Percentiles rank a stretch among this genome's conserved stretches.
These are phyloP conservation scores for Orbilia ellipsospora DNA, from an alignment of 2,329 filamentous ascomycete genomes.

Conservation along the genomic window DNA sequence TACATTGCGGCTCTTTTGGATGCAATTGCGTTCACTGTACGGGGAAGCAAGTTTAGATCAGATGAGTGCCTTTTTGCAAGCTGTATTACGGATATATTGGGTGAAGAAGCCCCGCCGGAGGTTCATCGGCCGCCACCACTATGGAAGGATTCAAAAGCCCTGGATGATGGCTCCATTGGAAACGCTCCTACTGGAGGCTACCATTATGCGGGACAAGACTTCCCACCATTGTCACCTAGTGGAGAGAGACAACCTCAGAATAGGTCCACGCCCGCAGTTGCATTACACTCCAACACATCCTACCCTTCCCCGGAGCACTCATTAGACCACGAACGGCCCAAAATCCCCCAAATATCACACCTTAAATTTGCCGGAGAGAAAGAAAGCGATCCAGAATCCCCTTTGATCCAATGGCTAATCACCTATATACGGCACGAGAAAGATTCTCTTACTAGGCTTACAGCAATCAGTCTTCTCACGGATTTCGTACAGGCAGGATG, in stretches of 20 bases:
- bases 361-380: conserved; percentile 46
- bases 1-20: conserved; percentile 78
- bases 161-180: conserved; percentile 27
- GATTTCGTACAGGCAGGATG: conserved; percentile 76
- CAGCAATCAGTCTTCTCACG: conserved; percentile 76
- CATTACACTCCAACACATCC: conserved; percentile 14
- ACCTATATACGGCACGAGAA: conserved; percentile 69
- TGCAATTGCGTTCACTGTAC: conserved; percentile 79
- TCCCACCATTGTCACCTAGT: conserved; percentile 47
- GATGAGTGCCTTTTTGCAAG: conserved; percentile 74
- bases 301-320: conserved; percentile 31
- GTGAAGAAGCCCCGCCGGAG: conserved; percentile 42
- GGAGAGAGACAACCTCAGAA: conserved; percentile 36
- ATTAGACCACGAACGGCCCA: conserved; percentile 38
- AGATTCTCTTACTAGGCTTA: conserved; percentile 71
- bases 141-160: conserved; percentile 39
- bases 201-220: conserved; percentile 43
- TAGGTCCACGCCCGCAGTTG: conserved; percentile 11
- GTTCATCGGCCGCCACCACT: conserved; percentile 18
- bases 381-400: conserved; percentile 68
- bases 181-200: conserved; percentile 24
- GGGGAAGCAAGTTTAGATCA: conserved; percentile 75
- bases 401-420: conserved; percentile 79
- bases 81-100: conserved; percentile 48
- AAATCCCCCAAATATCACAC: conserved; percentile 42